These are phyloP conservation scores for Lathyrus tuberosus DNA, from an alignment of 306 rosid genomes.

Conservation along the genomic window DNA sequence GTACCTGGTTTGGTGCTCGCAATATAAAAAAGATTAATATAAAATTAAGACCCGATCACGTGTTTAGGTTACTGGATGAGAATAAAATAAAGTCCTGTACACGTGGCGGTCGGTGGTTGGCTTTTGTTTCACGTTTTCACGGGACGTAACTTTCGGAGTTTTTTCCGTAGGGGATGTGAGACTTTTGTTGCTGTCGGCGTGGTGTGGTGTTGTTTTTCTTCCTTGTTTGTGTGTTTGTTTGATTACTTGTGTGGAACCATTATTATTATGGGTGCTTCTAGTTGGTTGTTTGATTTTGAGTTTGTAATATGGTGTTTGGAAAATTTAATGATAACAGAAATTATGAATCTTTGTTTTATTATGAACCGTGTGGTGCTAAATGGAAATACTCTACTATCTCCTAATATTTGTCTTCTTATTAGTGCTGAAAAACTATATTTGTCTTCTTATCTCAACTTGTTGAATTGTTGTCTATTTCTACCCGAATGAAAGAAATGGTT, in stretches of 20 bases:
- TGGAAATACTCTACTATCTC: neutral
- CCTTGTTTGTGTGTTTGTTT: neutral
- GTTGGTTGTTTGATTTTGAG: slow-evolving; percentile 42
- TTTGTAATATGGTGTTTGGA: slow-evolving; percentile 35
- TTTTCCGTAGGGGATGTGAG: slow-evolving; percentile 39
- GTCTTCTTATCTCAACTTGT: too few relatives aligned
- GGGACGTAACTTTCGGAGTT: neutral
- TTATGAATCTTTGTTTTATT: slow-evolving; percentile 30
- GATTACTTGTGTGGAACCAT: slow-evolving; percentile 35
- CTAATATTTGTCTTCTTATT: too few relatives aligned
- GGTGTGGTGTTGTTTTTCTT: neutral
- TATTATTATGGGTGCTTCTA: slow-evolving; percentile 28
- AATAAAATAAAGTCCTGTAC: slow-evolving; percentile 29
- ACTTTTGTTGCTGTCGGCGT: neutral
- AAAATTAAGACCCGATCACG: too few relatives aligned
- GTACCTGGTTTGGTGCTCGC: slow-evolving; percentile 95
- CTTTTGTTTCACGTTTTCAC: neutral
- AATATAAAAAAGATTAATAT: slow-evolving; percentile 36
- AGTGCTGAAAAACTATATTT: too few relatives aligned
- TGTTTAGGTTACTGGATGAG: too few relatives aligned
- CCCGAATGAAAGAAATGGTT: too few relatives aligned
- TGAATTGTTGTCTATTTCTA: too few relatives aligned
- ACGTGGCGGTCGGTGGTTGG: slow-evolving; percentile 42
- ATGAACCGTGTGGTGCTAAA: neutral
- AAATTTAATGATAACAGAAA: slow-evolving; percentile 50